Conservation (phyloP, 2,329 filamentous ascomycete genomes). For the Neonectria hederae region DNA sequence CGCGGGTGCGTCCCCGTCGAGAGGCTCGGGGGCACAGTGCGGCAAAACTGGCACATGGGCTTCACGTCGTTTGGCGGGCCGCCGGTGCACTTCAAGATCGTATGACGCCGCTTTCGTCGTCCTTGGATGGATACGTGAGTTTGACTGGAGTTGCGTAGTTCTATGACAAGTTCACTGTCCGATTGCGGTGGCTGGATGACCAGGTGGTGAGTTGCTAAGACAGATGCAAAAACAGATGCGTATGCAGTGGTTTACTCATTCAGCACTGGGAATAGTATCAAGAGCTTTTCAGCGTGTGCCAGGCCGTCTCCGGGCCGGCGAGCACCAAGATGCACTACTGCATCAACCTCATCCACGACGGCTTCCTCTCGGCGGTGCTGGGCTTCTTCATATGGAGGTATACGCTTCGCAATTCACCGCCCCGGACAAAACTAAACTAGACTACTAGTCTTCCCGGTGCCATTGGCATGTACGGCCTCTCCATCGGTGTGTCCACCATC, state of each 20-base stretch:
- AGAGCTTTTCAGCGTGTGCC: constrained; percentile 75
- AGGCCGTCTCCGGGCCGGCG: constrained; percentile 73
- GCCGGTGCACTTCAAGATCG: constrained; percentile 75
- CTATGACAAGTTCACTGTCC: constrained; percentile 64
- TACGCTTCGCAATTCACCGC: not conserved
- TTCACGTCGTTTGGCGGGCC: constrained; percentile 74
- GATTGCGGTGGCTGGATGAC: constrained; percentile 73
- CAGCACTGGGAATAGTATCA: constrained; percentile 63
- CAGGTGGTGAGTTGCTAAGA: constrained; percentile 59
- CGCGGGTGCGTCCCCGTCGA: constrained; percentile 18
- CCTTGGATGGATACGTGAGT: not conserved
- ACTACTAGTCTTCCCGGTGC: constrained; percentile 70
- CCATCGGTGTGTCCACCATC: constrained; percentile 71
- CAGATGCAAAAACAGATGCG: too few relatives aligned
- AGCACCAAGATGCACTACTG: constrained; percentile 79
- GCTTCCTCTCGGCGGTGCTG: constrained; percentile 65
- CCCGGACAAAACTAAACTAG: not conserved
- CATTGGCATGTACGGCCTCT: constrained; percentile 74
- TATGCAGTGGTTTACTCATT: not conserved
- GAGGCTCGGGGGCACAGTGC: constrained; percentile 19
- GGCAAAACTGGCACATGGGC: constrained; percentile 66
- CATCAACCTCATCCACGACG: constrained; percentile 71
- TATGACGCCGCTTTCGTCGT: constrained; percentile 28
- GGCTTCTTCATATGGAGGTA: constrained; percentile 73
- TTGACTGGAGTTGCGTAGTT: constrained; percentile 17